Conservation (phyloP, 2,329 filamentous ascomycete genomes). For the Stromatinia cepivora region DNA sequence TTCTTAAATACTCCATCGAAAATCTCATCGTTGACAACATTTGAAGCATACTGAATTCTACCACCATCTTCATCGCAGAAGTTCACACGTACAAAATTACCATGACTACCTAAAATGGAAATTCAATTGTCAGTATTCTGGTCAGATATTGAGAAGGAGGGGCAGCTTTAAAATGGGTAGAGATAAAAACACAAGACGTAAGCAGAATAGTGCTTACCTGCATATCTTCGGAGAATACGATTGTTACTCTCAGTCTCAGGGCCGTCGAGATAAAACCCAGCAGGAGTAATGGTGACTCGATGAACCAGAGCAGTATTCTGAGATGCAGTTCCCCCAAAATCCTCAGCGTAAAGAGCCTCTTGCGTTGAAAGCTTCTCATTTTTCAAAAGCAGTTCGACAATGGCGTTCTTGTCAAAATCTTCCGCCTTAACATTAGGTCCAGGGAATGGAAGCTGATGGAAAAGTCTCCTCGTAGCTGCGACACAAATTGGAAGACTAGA, state of each 20-base stretch:
- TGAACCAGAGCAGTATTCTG: slow-evolving; percentile 36
- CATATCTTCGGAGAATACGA: slow-evolving; percentile 67
- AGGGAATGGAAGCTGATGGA: slow-evolving; percentile 54
- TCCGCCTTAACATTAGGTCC: slow-evolving; percentile 51
- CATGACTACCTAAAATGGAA: slow-evolving; percentile 40
- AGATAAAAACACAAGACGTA: no score
- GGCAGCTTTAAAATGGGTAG: accelerated
- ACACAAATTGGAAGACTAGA: slow-evolving; percentile 48
- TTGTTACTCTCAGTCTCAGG: slow-evolving; percentile 69
- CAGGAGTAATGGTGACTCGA: slow-evolving; percentile 54
- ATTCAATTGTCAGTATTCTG: neutral
- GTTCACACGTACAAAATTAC: slow-evolving; percentile 68
- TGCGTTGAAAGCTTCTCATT: slow-evolving; percentile 45
- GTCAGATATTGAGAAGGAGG: neutral
- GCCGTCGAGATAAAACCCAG: slow-evolving; percentile 56
- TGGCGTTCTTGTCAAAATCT: slow-evolving; percentile 43
- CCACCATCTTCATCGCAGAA: slow-evolving; percentile 75
- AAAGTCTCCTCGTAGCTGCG: slow-evolving; percentile 55
- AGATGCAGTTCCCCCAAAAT: slow-evolving; percentile 34
- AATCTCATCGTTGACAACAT: slow-evolving; percentile 52
- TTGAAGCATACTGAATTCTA: slow-evolving; percentile 58
- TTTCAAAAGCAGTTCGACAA: slow-evolving; percentile 46
- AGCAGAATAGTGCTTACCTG: slow-evolving; percentile 42
- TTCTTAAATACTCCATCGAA: slow-evolving; percentile 59
- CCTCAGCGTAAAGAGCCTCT: slow-evolving; percentile 26